Percentiles rank a stretch among this genome's conserved stretches.
phyloP scores from a whole-genome alignment of 345 rosid species.

The Bruguiera parviflora region DNA sequence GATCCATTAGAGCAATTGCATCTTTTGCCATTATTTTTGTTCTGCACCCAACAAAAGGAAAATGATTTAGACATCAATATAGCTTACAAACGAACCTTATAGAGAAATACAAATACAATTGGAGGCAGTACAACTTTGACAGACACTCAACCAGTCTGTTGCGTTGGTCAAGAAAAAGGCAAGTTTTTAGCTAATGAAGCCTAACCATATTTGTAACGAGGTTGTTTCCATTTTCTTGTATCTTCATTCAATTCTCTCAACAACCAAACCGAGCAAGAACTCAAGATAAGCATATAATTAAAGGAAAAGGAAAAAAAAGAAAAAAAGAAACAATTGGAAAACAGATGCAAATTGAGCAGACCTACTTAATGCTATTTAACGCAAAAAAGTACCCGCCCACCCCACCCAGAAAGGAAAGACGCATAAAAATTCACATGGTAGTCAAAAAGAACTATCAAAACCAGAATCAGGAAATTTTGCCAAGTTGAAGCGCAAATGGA shows the following conservation, averaged over 20 bases:
- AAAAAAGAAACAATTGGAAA: neutral
- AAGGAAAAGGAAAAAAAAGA: no score
- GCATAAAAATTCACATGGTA: no score
- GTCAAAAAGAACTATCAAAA: no score
- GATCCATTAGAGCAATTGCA: slow-evolving; percentile 77
- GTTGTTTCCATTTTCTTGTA: neutral
- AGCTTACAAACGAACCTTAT: neutral
- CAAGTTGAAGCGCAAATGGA: no score
- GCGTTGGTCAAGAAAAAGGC: no score
- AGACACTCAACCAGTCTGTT: neutral
- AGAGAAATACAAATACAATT: neutral
- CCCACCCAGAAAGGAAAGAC: no score
- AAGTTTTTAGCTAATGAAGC: no score
- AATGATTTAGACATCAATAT: neutral
- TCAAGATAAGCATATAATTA: neutral
- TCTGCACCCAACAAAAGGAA: slow-evolving; percentile 38
- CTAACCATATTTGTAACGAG: no score
- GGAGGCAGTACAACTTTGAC: neutral
- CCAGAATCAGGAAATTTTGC: no score
- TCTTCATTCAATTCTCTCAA: neutral
- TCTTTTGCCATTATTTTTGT: slow-evolving; percentile 88
- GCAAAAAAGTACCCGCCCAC: no score
- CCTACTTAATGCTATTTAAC: no score
- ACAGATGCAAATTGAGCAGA: no score
- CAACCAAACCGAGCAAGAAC: neutral